Evolutionary conservation across 108 stramenopile species (phyloP).

Genomic region (Fragilariopsis cylindrus): DNA sequence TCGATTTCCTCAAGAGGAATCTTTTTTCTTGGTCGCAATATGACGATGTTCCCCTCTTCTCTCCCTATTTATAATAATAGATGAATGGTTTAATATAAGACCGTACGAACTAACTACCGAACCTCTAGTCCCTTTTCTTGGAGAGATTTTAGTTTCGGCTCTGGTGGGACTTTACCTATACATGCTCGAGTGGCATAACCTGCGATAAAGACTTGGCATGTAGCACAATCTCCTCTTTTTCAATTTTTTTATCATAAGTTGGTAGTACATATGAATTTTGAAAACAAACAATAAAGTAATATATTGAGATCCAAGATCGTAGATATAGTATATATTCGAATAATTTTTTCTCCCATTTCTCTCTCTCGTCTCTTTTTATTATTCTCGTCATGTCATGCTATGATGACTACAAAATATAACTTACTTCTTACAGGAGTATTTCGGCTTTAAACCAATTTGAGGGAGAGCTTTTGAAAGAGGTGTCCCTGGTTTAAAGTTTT

Average conservation of each 20-base stretch:
- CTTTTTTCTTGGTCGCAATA: no score
- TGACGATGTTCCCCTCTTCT: no score
- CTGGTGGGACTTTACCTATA: conserved; percentile 81
- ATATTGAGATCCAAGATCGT: conserved; percentile 7
- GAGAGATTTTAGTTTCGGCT: conserved; percentile 70
- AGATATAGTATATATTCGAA: neutral
- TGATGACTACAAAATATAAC: conserved; percentile 20
- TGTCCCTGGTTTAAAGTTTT: conserved; percentile 65
- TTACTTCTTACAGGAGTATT: conserved; percentile 82
- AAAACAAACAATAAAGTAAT: conserved; percentile 8
- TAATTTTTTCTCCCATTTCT: neutral
- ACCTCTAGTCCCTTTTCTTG: conserved; percentile 79
- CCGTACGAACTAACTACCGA: neutral
- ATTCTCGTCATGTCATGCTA: neutral
- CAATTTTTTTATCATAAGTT: neutral
- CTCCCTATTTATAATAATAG: no score
- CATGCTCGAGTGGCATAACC: conserved; percentile 75
- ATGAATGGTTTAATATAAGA: no score
- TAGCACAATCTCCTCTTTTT: conserved; percentile 74
- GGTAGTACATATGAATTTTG: neutral
- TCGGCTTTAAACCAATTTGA: conserved; percentile 78
- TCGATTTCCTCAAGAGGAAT: no score
- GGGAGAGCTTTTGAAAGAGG: conserved; percentile 62
- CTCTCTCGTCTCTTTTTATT: neutral
- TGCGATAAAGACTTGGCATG: conserved; percentile 74